Evolutionary conservation across 2,329 filamentous ascomycete species (phyloP).

Genomic region (Lachnellula occidentalis): DNA sequence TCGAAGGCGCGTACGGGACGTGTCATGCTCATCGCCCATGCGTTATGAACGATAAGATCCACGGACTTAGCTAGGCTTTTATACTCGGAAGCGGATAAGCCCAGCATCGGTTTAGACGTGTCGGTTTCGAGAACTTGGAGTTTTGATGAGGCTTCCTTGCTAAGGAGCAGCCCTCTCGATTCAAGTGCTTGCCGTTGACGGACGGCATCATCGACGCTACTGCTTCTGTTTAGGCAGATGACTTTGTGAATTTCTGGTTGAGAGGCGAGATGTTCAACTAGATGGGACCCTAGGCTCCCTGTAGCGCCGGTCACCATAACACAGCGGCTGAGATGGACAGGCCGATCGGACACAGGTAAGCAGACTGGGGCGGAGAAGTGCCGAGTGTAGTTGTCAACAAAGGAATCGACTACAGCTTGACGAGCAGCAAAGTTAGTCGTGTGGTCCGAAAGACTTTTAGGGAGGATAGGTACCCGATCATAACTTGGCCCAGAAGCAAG

Average conservation of each 20-base stretch:
- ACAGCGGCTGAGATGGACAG: neutral
- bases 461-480: neutral
- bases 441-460: neutral
- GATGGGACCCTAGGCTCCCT: slow-evolving; percentile 35
- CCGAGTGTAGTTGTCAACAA: neutral
- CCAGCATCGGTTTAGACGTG: slow-evolving; percentile 37
- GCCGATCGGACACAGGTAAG: neutral
- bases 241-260: slow-evolving; percentile 29
- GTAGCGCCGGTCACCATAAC: slow-evolving; percentile 36
- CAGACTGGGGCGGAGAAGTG: neutral
- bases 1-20: slow-evolving; percentile 36
- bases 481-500: slow-evolving; percentile 6
- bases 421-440: slow-evolving; percentile 2
- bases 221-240: slow-evolving; percentile 43
- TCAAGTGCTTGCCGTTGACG: slow-evolving; percentile 34
- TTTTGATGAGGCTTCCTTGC: slow-evolving; percentile 29
- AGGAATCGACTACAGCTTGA: slow-evolving; percentile 2
- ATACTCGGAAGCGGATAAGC: slow-evolving; percentile 37
- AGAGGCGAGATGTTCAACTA: slow-evolving; percentile 29
- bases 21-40: slow-evolving; percentile 45
- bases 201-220: slow-evolving; percentile 20
- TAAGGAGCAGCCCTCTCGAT: slow-evolving; percentile 24
- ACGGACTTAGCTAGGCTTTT: slow-evolving; percentile 32
- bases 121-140: slow-evolving; percentile 38
- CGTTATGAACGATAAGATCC: slow-evolving; percentile 48